Percentiles rank a stretch among this genome's conserved stretches.
These are phyloP conservation scores for Aspergillus clavatus DNA, from an alignment of 2,329 filamentous ascomycete species.

Conservation along the genomic window DNA sequence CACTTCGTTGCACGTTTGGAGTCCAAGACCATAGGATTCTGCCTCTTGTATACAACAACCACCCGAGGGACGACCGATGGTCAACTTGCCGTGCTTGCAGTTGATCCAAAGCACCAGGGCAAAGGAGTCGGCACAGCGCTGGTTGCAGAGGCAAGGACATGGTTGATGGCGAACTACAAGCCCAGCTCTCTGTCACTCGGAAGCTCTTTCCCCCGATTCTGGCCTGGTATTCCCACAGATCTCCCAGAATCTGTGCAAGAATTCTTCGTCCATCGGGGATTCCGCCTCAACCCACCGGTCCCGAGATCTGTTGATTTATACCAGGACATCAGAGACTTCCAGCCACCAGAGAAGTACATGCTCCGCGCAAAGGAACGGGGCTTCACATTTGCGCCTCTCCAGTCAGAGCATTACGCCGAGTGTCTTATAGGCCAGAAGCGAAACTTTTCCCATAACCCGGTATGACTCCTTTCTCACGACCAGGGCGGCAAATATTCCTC, in stretches of 20 bases:
- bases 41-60: slow-evolving; percentile 30
- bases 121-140: slow-evolving; percentile 39
- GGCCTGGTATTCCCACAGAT: slow-evolving; percentile 42
- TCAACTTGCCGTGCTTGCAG: slow-evolving; percentile 37
- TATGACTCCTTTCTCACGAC: slow-evolving; percentile 20
- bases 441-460: slow-evolving; percentile 37
- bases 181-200: slow-evolving; percentile 23
- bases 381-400: slow-evolving; percentile 36
- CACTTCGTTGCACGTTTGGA: slow-evolving; percentile 33
- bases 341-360: slow-evolving; percentile 33
- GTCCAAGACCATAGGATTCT: slow-evolving; percentile 33
- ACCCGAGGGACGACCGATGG: slow-evolving; percentile 21
- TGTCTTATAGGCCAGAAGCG: slow-evolving; percentile 37
- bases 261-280: slow-evolving; percentile 43
- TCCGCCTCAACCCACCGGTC: slow-evolving; percentile 23
- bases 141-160: slow-evolving; percentile 26
- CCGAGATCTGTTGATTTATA: slow-evolving; percentile 38
- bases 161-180: slow-evolving; percentile 22
- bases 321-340: slow-evolving; percentile 34
- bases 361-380: slow-evolving; percentile 31
- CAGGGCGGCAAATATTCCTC: too few species aligned
- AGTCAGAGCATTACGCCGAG: slow-evolving; percentile 33
- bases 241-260: slow-evolving; percentile 30
- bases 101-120: slow-evolving; percentile 30
- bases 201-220: slow-evolving; percentile 42